Evolutionary conservation across 2,329 filamentous ascomycete genomes (phyloP).

Genomic region (Aspergillus neoniger): DNA sequence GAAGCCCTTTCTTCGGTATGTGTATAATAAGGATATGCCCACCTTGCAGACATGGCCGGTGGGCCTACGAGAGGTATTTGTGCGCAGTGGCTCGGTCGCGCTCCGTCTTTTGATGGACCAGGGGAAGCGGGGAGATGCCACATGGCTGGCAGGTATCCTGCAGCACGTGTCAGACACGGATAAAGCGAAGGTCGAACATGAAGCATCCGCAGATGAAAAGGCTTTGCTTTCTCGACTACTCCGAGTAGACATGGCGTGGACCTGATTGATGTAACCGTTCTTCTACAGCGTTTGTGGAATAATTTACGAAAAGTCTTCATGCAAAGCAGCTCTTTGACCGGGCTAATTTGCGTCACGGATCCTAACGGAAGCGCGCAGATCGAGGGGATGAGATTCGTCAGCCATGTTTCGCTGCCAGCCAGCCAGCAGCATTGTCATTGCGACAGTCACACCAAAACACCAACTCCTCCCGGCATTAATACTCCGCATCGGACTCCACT

Average conservation of each 20-base stretch:
- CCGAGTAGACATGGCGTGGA: slow-evolving; percentile 23
- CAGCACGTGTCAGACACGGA: slow-evolving; percentile 35
- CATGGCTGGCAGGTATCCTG: slow-evolving; percentile 32
- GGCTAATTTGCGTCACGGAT: slow-evolving; percentile 4
- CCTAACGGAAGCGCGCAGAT: not conserved
- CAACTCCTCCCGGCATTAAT: slow-evolving; percentile 12
- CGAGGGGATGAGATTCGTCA: slow-evolving; percentile 8
- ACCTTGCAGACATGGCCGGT: slow-evolving; percentile 23
- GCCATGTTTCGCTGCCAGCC: not conserved
- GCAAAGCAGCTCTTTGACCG: not conserved
- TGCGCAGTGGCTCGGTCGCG: slow-evolving; percentile 40
- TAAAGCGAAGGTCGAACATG: slow-evolving; percentile 17
- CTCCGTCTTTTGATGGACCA: slow-evolving; percentile 41
- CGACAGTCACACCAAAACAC: slow-evolving; percentile 5
- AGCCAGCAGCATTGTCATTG: not conserved
- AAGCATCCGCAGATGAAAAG: slow-evolving; percentile 25
- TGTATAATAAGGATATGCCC: slow-evolving; percentile 25
- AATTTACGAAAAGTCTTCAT: not conserved
- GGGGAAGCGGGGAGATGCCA: slow-evolving; percentile 32
- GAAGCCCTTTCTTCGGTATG: slow-evolving; percentile 32
- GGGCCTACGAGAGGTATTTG: slow-evolving; percentile 30
- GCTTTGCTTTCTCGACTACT: slow-evolving; percentile 25
- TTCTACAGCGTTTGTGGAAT: not conserved
- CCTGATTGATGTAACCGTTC: slow-evolving; percentile 16
- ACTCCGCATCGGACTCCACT: slow-evolving; percentile 26